Conservation (phyloP, 2,329 filamentous ascomycete species). For the Phialophora expanda region DNA sequence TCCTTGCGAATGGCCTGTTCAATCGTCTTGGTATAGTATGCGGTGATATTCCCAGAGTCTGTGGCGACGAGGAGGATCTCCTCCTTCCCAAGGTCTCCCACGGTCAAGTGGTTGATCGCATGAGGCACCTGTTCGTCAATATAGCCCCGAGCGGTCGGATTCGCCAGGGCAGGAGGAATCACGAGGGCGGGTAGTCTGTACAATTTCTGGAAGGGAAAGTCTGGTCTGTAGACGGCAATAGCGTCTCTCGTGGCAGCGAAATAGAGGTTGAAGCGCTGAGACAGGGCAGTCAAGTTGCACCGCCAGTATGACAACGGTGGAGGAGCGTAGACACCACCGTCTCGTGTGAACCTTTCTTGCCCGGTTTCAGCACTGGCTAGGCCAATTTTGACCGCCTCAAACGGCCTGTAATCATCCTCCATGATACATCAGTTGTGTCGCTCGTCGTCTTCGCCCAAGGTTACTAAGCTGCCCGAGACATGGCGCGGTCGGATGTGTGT, state of each 20-base stretch:
- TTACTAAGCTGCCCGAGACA: conserved; percentile 6
- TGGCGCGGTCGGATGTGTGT: not conserved
- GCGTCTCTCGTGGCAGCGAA: conserved; percentile 51
- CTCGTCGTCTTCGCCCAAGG: not conserved
- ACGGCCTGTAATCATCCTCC: conserved; percentile 36
- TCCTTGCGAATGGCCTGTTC: conserved; percentile 51
- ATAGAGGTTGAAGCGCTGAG: conserved; percentile 54
- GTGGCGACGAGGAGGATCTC: conserved; percentile 72
- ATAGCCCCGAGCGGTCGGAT: conserved; percentile 55
- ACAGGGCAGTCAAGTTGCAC: conserved; percentile 55
- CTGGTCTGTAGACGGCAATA: conserved; percentile 54
- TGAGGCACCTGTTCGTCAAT: conserved; percentile 62
- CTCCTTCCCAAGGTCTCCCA: conserved; percentile 70
- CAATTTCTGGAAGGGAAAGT: conserved; percentile 49
- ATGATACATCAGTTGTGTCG: conserved; percentile 19
- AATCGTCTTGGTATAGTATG: conserved; percentile 67
- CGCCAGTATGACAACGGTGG: conserved; percentile 50
- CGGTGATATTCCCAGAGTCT: conserved; percentile 77
- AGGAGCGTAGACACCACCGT: conserved; percentile 41
- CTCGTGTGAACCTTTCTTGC: conserved; percentile 43
- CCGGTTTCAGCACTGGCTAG: conserved; percentile 32
- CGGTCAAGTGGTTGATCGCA: conserved; percentile 70
- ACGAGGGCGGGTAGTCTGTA: conserved; percentile 49
- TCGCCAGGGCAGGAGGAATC: conserved; percentile 50
- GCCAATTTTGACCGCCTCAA: conserved; percentile 33